Conservation (phyloP, 2,329 filamentous ascomycete species). For the Botrytis fabae region DNA sequence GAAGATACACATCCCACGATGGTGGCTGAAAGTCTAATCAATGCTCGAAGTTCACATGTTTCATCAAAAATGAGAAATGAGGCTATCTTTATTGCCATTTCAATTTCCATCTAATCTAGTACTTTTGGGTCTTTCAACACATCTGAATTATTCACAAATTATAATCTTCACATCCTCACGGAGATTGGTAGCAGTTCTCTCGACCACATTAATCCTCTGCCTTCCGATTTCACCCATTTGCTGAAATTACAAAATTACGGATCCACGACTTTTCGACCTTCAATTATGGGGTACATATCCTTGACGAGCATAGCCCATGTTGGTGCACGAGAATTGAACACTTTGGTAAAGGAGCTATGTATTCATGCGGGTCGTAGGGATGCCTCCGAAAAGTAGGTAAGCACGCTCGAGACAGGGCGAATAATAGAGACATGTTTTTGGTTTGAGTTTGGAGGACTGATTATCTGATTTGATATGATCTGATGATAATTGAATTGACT, state of each 20-base stretch:
- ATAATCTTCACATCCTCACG: not conserved
- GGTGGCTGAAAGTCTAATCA: constrained; percentile 2
- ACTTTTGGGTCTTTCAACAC: not conserved
- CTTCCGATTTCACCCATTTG: constrained; percentile 7
- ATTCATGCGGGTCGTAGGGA: not conserved
- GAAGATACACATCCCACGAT: constrained; percentile 6
- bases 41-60: not conserved
- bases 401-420: not conserved
- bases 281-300: constrained; percentile 14
- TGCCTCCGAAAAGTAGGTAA: constrained; percentile 7
- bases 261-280: not conserved
- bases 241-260: constrained; percentile 7
- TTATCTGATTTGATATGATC: not conserved
- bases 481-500: constrained; percentile 4
- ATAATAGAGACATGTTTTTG: not conserved
- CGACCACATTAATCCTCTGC: constrained; percentile 1
- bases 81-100: not conserved
- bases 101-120: not conserved
- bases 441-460: not conserved
- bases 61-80: not conserved
- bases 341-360: not conserved
- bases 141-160: not conserved
- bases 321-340: constrained; percentile 2
- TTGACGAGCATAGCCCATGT: not conserved
- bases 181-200: not conserved